Conservation (phyloP, 345 rosid genomes). For the Acer campestre region DNA sequence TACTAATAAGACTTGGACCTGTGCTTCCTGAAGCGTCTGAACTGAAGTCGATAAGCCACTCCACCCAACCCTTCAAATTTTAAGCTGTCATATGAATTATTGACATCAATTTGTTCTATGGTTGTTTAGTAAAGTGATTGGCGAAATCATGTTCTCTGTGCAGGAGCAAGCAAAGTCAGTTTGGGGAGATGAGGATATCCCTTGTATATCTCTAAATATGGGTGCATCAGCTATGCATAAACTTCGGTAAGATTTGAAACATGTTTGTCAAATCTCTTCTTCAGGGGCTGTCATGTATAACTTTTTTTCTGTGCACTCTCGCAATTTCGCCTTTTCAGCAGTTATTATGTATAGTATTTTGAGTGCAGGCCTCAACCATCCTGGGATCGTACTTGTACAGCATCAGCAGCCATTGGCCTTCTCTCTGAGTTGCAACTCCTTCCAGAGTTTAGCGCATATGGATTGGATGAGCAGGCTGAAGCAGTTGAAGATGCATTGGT, state of each 20-base stretch:
- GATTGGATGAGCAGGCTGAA: conserved; percentile 63
- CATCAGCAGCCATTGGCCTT: conserved; percentile 84
- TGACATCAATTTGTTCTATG: conserved; percentile 4
- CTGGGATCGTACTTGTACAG: conserved; percentile 96
- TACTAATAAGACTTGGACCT: not conserved
- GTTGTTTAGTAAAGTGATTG: conserved; percentile 1
- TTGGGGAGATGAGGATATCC: conserved; percentile 79
- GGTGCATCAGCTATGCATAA: conserved; percentile 94
- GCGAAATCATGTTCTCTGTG: not conserved
- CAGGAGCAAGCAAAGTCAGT: conserved; percentile 75
- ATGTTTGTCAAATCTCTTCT: not conserved
- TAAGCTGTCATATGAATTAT: conserved; percentile 9
- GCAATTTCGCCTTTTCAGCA: not conserved
- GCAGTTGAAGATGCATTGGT: conserved; percentile 70
- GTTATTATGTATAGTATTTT: conserved; percentile 14
- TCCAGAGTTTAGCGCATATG: conserved; percentile 50
- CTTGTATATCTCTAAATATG: conserved; percentile 68
- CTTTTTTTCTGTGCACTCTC: not conserved
- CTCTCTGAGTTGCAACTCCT: conserved; percentile 70
- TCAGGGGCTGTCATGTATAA: not conserved
- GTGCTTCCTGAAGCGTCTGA: not conserved
- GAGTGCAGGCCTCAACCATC: conserved; percentile 89
- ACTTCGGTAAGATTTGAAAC: conserved; percentile 61
- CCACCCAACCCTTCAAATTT: not conserved
- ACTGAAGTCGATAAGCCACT: not conserved